Percentiles rank a stretch among this genome's conserved stretches.
Conservation (phyloP, 176 grass and related monocot species). For the Aegilops tauschii region DNA sequence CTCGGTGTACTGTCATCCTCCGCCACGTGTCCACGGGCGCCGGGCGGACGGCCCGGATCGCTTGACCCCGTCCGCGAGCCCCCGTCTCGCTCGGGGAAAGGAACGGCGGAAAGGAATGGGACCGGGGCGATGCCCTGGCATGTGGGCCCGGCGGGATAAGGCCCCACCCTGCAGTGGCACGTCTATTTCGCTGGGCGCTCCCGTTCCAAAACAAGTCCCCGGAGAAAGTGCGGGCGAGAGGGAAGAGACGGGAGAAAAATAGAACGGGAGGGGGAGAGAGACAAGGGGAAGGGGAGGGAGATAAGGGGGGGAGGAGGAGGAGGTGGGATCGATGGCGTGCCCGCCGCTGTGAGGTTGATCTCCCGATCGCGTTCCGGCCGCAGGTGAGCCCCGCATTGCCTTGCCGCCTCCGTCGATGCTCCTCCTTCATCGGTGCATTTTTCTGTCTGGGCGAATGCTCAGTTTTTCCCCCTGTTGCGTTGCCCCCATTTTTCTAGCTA, state of each 20-base stretch:
- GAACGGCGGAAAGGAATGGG: not conserved
- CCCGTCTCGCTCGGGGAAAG: not conserved
- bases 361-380: not conserved
- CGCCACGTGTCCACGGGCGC: not conserved
- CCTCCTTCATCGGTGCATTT: not conserved
- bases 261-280: not conserved
- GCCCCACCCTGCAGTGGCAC: not conserved
- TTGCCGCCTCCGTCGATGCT: not conserved
- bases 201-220: conserved; percentile 23
- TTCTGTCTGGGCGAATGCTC: not conserved
- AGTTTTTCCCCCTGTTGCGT: not conserved
- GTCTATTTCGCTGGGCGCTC: not conserved
- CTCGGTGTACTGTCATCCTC: not conserved
- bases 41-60: not conserved
- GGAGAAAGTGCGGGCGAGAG: conserved; percentile 42
- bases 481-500: not conserved
- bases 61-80: conserved; percentile 22
- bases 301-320: not conserved
- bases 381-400: conserved; percentile 36
- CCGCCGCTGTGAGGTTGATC: not conserved
- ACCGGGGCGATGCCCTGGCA: conserved; percentile 12
- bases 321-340: conserved; percentile 12
- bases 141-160: not conserved
- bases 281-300: not conserved
- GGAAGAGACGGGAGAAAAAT: conserved; percentile 3